Percentiles rank a stretch among this genome's conserved stretches.
Conservation (phyloP, 2,329 filamentous ascomycete genomes). For the Capronia coronata region DNA sequence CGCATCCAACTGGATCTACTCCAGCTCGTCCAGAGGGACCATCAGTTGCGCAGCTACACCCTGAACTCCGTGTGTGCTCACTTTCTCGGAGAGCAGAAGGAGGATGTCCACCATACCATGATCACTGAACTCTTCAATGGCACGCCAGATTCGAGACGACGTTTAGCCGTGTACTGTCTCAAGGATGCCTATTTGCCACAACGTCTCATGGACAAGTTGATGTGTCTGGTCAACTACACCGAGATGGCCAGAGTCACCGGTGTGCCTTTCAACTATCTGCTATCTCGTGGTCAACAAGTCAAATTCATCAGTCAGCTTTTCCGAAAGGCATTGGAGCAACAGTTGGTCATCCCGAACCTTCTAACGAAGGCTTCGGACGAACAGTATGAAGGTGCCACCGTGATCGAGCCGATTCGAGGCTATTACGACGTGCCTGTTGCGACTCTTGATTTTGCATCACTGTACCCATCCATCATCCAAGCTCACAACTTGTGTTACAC, state of each 20-base stretch:
- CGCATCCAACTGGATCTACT: slow-evolving; percentile 86
- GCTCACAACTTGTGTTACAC: slow-evolving; percentile 98
- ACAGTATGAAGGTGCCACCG: slow-evolving; percentile 94
- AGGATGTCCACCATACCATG: slow-evolving; percentile 98
- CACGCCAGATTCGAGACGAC: slow-evolving; percentile 81
- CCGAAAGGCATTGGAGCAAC: slow-evolving; percentile 86
- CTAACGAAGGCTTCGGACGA: slow-evolving; percentile 66
- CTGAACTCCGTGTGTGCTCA: slow-evolving; percentile 93
- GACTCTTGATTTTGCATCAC: slow-evolving; percentile 95
- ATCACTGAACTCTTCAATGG: slow-evolving; percentile 98
- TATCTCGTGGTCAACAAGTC: slow-evolving; percentile 89
- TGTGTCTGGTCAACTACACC: slow-evolving; percentile 97
- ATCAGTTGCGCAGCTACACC: slow-evolving; percentile 93
- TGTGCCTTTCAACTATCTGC: slow-evolving; percentile 90
- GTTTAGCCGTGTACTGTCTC: slow-evolving; percentile 89
- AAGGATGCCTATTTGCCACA: slow-evolving; percentile 97
- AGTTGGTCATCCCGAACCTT: slow-evolving; percentile 87
- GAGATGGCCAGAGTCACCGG: slow-evolving; percentile 99
- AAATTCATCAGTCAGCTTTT: slow-evolving; percentile 97
- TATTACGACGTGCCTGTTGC: slow-evolving; percentile 95
- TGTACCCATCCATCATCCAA: slow-evolving; percentile 98
- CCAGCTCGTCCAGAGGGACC: slow-evolving; percentile 90
- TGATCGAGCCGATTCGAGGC: slow-evolving; percentile 88
- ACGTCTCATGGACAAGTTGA: slow-evolving; percentile 91
- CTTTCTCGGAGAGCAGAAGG: slow-evolving; percentile 94